These are phyloP conservation scores for Lanmaoa rubissima DNA, from an alignment of 768 basidiomycete species.

Conservation along the genomic window DNA sequence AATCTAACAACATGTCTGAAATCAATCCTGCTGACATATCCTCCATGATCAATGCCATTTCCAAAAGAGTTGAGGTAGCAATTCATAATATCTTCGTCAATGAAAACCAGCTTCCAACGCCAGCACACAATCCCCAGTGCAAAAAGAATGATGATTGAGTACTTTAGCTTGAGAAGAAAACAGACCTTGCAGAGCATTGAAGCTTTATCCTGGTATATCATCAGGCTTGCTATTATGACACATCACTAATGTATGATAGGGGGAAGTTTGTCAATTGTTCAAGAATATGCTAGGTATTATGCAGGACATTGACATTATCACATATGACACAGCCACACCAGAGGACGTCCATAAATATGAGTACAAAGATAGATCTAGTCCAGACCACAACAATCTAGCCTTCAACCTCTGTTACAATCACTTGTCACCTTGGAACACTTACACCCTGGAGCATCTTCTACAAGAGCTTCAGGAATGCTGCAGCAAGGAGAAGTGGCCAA, in stretches of 20 bases:
- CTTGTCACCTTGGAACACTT: background rate
- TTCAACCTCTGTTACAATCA: background rate
- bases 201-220: no score
- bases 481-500: background rate
- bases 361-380: constrained; percentile 4
- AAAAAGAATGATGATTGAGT: no score
- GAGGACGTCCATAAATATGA: constrained; percentile 6
- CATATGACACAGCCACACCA: no score
- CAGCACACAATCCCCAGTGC: background rate
- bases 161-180: no score
- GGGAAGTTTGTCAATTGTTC: no score
- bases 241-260: no score
- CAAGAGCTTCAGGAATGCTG: background rate
- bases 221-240: no score
- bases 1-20: background rate
- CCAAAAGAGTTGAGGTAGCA: background rate
- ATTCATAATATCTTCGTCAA: background rate
- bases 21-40: background rate
- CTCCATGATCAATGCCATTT: background rate
- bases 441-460: background rate
- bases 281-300: no score
- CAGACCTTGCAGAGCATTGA: no score
- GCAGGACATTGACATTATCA: no score
- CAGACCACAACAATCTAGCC: background rate
- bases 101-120: background rate